Evolutionary conservation across 1,284 basidiomycete genomes (phyloP), one percentile per base, ranked within the genome.

Genomic region (Ustilago sp.): DNA sequence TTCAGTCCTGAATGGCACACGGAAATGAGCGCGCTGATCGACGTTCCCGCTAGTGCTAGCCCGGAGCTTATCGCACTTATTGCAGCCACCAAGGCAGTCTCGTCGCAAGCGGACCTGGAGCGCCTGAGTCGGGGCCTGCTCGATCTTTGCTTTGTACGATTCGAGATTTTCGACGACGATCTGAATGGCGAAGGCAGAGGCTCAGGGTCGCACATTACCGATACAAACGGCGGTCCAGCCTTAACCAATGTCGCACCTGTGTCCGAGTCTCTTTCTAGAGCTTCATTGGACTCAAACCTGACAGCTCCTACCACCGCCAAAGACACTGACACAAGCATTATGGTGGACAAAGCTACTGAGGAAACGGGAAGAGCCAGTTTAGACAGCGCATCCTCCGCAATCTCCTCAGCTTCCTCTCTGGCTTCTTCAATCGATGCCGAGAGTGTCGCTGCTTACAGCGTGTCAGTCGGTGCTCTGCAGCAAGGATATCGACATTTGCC

Each of bases 1-100:
- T 84, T 86, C 59, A 83, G 77, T 54, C 84, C 84, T 6, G 53
- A 76, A 17, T 86, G 83, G 83, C 63, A 83, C 48, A 69, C 80
- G 8, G 52, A 55, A 4, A 69, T 83, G 55, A 68, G 50, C 17
- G 54, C 85, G 15, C 73, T 64, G n/a, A 63, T 86, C 55, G 79
- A 81, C 17, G 52, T 85, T 1, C 82, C 83, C 1, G 77, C 78
- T 8, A 75, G 81, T 12, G 53, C 69, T 9, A 63, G 59, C 36
- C 43, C 53, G 50, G 68, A 76, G 15, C 59, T 74, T 7, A 19
- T 61, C 4, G 59, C 69, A 28, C 43, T 72, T 31, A 36, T 69
- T 28, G 56, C 69, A 39, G 74, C 66, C 5, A 65, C 59, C 43
- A 63, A 61, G 51, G 41, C 51, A 8, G 43, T 36, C 9, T 28